Percentiles rank a stretch among this genome's conserved stretches.
Conservation (phyloP, 208 protist genomes). For the Wallacemonas rigidus region DNA sequence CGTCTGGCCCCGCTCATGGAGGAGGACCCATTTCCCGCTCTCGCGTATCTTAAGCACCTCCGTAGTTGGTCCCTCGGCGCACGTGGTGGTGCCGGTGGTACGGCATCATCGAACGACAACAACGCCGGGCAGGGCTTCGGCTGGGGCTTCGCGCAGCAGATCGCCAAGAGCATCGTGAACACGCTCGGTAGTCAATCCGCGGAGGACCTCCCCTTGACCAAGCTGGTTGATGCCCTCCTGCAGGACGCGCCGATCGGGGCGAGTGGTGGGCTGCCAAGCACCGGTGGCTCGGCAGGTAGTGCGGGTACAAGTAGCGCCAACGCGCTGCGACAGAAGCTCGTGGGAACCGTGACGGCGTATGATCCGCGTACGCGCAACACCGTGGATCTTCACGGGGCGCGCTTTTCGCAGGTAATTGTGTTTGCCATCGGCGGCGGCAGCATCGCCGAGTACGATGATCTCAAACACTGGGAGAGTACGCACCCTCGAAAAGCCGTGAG, state of each 20-base stretch:
- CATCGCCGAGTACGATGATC: conserved; percentile 88
- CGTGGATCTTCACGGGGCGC: conserved; percentile 56
- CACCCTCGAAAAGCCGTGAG: conserved; percentile 77
- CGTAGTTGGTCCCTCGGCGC: conserved; percentile 64
- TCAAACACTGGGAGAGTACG: conserved; percentile 81
- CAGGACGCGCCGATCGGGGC: conserved; percentile 48
- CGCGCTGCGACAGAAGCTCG: conserved; percentile 29
- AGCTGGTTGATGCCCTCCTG: conserved; percentile 84
- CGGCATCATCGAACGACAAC: conserved; percentile 5
- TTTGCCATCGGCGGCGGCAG: conserved; percentile 87
- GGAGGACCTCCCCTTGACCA: conserved; percentile 80
- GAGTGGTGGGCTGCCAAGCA: neutral
- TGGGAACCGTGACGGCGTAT: conserved; percentile 71
- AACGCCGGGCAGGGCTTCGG: conserved; percentile 52
- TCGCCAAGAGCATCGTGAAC: conserved; percentile 79
- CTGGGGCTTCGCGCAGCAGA: conserved; percentile 86
- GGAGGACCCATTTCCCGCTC: conserved; percentile 55
- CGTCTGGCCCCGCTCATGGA: conserved; percentile 22
- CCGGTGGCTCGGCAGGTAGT: conserved; percentile 1
- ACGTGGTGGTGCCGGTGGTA: conserved; percentile 4
- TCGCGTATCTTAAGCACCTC: conserved; percentile 80
- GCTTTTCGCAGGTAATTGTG: conserved; percentile 88
- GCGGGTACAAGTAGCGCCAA: conserved; percentile 17
- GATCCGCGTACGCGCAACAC: conserved; percentile 71
- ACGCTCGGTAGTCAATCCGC: conserved; percentile 63